phyloP scores from a whole-genome alignment of 2,329 filamentous ascomycete species.

The Pseudogymnoascus sp. region DNA sequence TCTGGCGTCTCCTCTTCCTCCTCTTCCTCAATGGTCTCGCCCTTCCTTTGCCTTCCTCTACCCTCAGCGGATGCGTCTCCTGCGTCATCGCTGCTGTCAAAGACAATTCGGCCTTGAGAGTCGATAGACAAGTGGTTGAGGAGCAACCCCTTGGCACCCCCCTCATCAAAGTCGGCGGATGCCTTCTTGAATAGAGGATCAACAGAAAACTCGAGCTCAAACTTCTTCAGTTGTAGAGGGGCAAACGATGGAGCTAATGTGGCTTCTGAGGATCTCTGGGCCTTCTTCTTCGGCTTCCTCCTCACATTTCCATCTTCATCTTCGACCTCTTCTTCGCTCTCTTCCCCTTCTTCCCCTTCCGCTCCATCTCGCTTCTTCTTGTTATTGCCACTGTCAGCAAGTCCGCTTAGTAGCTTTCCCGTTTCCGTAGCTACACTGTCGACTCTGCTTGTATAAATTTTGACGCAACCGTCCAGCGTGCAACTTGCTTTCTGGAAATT shows the following conservation, averaged over 20 bases:
- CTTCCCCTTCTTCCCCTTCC: conserved; percentile 48
- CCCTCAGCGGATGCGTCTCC: conserved; percentile 41
- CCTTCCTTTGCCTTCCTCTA: conserved; percentile 31
- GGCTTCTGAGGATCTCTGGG: conserved; percentile 78
- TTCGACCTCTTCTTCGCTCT: conserved; percentile 56
- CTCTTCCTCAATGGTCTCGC: conserved; percentile 55
- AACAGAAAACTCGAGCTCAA: conserved; percentile 92
- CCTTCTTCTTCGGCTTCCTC: conserved; percentile 65
- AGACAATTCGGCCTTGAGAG: conserved; percentile 83
- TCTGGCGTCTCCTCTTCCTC: conserved; percentile 35
- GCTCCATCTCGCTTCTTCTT: conserved; percentile 66
- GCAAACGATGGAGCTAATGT: conserved; percentile 85
- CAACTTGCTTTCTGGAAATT: conserved; percentile 99
- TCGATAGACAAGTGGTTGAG: conserved; percentile 97
- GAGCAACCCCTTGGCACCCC: conserved; percentile 87
- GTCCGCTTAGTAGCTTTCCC: conserved; percentile 83
- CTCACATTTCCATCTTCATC: conserved; percentile 43
- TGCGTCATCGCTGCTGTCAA: conserved; percentile 91
- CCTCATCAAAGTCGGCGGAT: conserved; percentile 96
- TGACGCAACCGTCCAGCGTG: conserved; percentile 94
- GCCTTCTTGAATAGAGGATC: conserved; percentile 99
- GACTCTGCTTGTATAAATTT: conserved; percentile 97
- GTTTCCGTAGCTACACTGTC: conserved; percentile 98
- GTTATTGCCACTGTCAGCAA: conserved; percentile 74
- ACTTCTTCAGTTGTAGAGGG: conserved; percentile 88